Evolutionary conservation across 2,329 filamentous ascomycete species (phyloP), one percentile per base, ranked within the genome.

Genomic region (Emmonsia crescens): DNA sequence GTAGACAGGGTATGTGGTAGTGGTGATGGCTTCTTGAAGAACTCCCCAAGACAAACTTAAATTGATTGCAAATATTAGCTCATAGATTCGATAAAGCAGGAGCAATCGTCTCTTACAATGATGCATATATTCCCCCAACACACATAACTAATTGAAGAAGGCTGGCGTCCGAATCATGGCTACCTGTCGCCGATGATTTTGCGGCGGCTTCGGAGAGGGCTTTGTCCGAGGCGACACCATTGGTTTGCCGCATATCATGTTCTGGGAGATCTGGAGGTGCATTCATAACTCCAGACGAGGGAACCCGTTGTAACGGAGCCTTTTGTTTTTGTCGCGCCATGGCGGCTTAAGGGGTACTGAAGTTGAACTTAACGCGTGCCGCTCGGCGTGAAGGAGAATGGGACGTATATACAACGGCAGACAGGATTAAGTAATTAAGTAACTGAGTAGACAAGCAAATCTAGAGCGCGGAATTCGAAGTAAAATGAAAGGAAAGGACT

Each of bases 1-100:
- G 4, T 74, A 71, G 14, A 86, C 77, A 62, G 88, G 88, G 76
- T 97, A 94, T 8, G 85, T 82, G 12, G 91, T 97, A 16, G 94
- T 99, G 33, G 94, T 97, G 71, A 99, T 90, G 70, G 94, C 91
- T 77, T 99, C 94, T 81, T 99, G 94, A 64, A 99, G 88, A 66
- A 96, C 87, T 29, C 89, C 94, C 94, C 94, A 99, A 40, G 92
- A 95, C 60, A 99, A 79, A 78, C 93, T 91, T 38, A 12, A 48
- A 36, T 27, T 57, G 21, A 42, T 51, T n/a, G 12, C 40, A 59
- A 38, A 19, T 24, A 8, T 59, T 51, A 57, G 68, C 72, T 64
- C 14, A 10, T 38, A 29, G 29, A 49, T 3, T 36, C 4, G 21
- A 27, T 29, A 33, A 36, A 59, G 38, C 14, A 0, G 33, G n/a